phyloP scores from a whole-genome alignment of 2,329 filamentous ascomycete species.

The Venturia carpophila region DNA sequence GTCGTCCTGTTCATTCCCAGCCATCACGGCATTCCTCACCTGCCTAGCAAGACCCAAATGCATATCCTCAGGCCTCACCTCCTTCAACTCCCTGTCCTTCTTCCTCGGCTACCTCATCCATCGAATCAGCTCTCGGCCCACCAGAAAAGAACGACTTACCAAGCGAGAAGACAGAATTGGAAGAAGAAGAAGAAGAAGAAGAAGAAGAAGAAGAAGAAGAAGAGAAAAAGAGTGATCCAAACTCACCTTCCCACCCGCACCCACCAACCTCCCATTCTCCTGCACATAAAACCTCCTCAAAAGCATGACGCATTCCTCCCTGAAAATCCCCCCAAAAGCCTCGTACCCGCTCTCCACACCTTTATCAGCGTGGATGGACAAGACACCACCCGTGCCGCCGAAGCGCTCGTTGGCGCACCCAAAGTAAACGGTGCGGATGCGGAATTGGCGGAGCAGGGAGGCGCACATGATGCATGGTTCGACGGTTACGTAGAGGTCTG shows the following conservation, averaged over 20 bases:
- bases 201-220: background rate
- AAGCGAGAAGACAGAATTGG: too few relatives aligned
- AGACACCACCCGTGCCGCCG: conserved; percentile 88
- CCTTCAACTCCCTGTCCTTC: conserved; percentile 11
- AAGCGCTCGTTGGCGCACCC: conserved; percentile 96
- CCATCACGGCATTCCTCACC: background rate
- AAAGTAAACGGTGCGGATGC: conserved; percentile 85
- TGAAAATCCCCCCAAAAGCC: conserved; percentile 78
- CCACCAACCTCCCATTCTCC: conserved; percentile 80
- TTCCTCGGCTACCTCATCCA: background rate
- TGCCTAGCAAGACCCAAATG: background rate
- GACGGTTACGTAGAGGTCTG: conserved; percentile 88
- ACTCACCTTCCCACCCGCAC: conserved; percentile 21
- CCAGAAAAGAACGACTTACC: too few relatives aligned
- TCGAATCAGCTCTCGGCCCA: background rate
- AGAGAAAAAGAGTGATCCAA: too few relatives aligned
- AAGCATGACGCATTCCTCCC: conserved; percentile 87
- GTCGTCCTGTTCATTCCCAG: background rate
- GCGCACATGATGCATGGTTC: conserved; percentile 99
- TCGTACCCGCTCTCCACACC: conserved; percentile 72
- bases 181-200: background rate
- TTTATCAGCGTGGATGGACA: conserved; percentile 70
- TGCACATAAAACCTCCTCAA: conserved; percentile 94
- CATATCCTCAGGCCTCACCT: conserved; percentile 5
- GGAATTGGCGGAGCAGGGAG: conserved; percentile 78